Evolutionary conservation across 176 grass and related monocot genomes (phyloP), one percentile per base, ranked within the genome.

Genomic region (Oryza meyeriana): DNA sequence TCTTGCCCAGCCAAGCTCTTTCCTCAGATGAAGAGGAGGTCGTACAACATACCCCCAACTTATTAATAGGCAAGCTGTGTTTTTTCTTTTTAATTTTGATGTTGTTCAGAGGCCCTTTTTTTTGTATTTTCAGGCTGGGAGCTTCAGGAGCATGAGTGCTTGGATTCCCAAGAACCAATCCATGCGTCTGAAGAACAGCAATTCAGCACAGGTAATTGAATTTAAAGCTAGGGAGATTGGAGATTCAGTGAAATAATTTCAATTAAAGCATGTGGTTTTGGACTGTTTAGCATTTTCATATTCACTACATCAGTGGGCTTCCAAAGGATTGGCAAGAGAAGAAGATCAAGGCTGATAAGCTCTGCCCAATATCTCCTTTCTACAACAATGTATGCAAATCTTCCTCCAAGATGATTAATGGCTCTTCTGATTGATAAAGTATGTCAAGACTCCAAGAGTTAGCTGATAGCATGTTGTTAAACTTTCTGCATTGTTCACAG

Each of bases 121-220:
- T n/a, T 1, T 39, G 36, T 39, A 39, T 8, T 39, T 64, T 84
- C 28, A 98, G 90, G 4, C 88, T 98, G 90, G 88, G 35, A 93
- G 85, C 64, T 89, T 89, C 81, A 93, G 92, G 82, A 94, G 90
- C 86, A 88, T 91, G 61, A 89, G 78, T 16, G 88, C 84, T 63
- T 98, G 86, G 95, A 85, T 94, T 28, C 92, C 90, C 68, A 94
- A 90, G 68, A 87, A 89, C 79, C 88, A 94, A 64, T 91, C 88
- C 0, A 76, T 85, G 74, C 95, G 93, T 62, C 36, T 88, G 33
- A 91, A 91, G 85, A 66, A 33, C 69, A 84, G 77, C 71, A 88
- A 85, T 62, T 85, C 85, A 65, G 76, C 85, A 26, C 88, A 94
- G 81, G 92, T 88, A 41, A 79, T 36, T 61, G 2, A 25, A 12